Percentiles rank a stretch among this genome's conserved stretches.
phyloP scores from a whole-genome alignment of 2,329 filamentous ascomycete species.

The Diaporthe citri region DNA sequence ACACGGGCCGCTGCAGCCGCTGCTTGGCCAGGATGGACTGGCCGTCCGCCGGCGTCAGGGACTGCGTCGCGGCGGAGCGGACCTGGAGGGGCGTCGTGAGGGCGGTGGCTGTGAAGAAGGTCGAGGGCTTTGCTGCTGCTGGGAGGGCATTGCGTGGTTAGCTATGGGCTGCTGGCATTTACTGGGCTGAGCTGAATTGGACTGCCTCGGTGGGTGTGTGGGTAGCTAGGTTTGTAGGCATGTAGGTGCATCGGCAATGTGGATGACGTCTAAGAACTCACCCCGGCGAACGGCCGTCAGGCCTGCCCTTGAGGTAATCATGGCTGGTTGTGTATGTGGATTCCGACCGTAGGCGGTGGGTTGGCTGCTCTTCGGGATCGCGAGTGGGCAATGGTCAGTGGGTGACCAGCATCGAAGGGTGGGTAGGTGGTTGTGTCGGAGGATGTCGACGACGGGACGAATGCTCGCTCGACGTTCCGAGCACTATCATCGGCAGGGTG shows the following conservation, averaged over 20 bases:
- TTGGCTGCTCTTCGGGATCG: constrained; percentile 38
- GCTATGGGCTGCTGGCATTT: constrained; percentile 39
- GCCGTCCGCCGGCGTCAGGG: constrained; percentile 66
- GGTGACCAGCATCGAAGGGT: constrained; percentile 35
- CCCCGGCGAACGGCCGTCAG: constrained; percentile 71
- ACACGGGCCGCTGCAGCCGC: constrained; percentile 83
- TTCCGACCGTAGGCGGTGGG: constrained; percentile 18
- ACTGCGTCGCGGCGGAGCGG: constrained; percentile 69
- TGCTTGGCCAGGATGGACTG: constrained; percentile 81
- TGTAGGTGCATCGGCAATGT: constrained; percentile 14
- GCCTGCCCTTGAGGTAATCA: constrained; percentile 71
- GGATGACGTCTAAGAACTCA: constrained; percentile 49
- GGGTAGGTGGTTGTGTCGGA: constrained; percentile 17
- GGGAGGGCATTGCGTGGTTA: constrained; percentile 38
- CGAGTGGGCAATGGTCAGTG: constrained; percentile 29
- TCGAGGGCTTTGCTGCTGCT: constrained; percentile 58
- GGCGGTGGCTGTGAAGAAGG: constrained; percentile 62
- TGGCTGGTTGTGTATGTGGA: constrained; percentile 49
- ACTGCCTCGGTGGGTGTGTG: not conserved
- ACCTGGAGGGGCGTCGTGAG: constrained; percentile 51
- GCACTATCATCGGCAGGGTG: constrained; percentile 20
- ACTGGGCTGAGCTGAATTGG: not conserved
- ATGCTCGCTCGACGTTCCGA: constrained; percentile 6
- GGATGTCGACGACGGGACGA: constrained; percentile 36
- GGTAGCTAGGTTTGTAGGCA: constrained; percentile 2